Evolutionary conservation across 768 basidiomycete species (phyloP).

Genomic region (Leucocoprinus birnbaumii): DNA sequence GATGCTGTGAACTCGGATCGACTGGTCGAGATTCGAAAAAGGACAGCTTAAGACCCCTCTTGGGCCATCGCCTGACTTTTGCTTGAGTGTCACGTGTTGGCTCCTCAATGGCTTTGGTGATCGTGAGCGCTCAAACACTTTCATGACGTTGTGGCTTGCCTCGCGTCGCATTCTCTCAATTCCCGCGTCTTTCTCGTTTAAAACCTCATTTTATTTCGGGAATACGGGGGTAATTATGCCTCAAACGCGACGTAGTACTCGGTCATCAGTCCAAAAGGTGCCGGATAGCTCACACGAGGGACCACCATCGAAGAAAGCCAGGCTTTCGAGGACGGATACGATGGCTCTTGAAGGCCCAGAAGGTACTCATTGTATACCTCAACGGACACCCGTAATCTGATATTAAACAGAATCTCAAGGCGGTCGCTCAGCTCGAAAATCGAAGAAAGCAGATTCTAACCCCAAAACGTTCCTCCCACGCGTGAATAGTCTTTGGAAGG

Average conservation of each 20-base stretch:
- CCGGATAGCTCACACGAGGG: neutral
- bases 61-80: too few species aligned
- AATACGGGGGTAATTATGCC: neutral
- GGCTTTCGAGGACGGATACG: neutral
- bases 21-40: too few species aligned
- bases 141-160: neutral
- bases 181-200: neutral
- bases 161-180: neutral
- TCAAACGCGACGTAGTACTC: neutral
- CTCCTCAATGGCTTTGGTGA: too few species aligned
- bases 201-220: neutral
- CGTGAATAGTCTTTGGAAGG: conserved; percentile 49
- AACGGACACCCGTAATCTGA: too few species aligned
- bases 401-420: neutral
- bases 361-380: neutral
- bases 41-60: too few species aligned
- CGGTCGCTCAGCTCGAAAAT: conserved; percentile 11
- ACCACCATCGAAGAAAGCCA: neutral
- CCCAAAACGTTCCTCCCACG: conserved; percentile 25
- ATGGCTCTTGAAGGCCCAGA: neutral
- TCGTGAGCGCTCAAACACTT: too few species aligned
- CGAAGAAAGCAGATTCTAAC: conserved; percentile 14
- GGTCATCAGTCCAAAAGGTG: neutral
- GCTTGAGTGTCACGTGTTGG: too few species aligned
- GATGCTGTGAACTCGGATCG: too few species aligned